These are phyloP conservation scores for Gossypium bickii DNA, from an alignment of 345 rosid genomes.

Conservation along the genomic window DNA sequence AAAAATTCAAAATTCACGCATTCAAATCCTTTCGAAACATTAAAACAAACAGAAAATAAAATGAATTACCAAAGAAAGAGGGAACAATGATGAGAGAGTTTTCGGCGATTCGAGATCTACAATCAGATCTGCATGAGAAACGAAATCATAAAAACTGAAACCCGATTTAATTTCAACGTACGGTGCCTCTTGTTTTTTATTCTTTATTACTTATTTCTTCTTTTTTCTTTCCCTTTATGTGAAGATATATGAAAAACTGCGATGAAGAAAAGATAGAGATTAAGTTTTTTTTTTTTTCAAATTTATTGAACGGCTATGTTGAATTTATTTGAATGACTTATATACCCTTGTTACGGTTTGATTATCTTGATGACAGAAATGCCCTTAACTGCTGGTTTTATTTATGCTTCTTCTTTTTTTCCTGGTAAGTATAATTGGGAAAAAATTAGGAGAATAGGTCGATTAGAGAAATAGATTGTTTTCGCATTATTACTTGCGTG, in stretches of 20 bases:
- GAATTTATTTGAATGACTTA: neutral
- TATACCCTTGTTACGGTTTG: neutral
- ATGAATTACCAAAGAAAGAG: neutral
- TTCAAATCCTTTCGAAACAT: neutral
- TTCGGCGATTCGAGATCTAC: constrained; percentile 31
- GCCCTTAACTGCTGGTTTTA: neutral
- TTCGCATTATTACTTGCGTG: too few relatives aligned
- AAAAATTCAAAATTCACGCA: neutral
- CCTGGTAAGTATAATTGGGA: too few relatives aligned
- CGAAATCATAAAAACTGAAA: constrained; percentile 9
- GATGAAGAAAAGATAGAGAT: neutral
- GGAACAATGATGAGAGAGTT: neutral
- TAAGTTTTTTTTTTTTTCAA: neutral
- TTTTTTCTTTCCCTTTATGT: neutral
- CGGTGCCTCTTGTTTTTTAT: neutral
- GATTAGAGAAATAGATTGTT: too few relatives aligned
- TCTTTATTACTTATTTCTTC: neutral
- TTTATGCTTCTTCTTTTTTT: neutral
- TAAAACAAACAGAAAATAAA: neutral
- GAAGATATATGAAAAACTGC: constrained; percentile 2
- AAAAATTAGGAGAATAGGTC: too few relatives aligned
- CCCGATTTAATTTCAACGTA: too few relatives aligned
- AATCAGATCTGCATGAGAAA: constrained; percentile 20
- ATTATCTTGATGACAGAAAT: neutral
- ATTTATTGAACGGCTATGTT: constrained; percentile 28